Conservation (phyloP, 148 eudicot species). For the Arctostaphylos glauca region DNA sequence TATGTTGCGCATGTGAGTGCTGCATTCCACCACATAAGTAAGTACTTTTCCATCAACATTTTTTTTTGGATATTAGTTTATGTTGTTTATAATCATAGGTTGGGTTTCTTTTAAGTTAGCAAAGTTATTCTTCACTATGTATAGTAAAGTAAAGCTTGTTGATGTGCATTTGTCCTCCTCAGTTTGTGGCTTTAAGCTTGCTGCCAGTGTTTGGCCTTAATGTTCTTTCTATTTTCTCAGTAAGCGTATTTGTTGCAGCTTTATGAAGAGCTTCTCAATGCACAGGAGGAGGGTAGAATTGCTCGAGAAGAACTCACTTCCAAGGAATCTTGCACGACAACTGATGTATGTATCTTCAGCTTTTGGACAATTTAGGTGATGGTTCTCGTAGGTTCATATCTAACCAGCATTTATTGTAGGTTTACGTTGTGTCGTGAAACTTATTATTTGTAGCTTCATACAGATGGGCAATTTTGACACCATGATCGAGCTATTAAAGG, state of each 20-base stretch:
- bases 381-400: background rate
- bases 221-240: conserved; percentile 1
- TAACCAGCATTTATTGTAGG: background rate
- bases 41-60: background rate
- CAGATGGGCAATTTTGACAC: conserved; percentile 52
- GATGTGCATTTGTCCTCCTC: background rate
- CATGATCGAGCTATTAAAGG: conserved; percentile 39
- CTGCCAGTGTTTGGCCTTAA: background rate
- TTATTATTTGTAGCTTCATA: conserved; percentile 26
- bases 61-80: background rate
- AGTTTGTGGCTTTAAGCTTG: background rate
- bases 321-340: conserved; percentile 24
- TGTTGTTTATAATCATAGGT: background rate
- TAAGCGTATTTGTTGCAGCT: conserved; percentile 35
- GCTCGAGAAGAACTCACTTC: conserved; percentile 46
- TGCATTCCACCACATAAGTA: background rate
- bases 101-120: background rate
- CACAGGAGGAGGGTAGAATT: conserved; percentile 57
- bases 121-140: background rate
- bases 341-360: conserved; percentile 30
- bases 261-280: conserved; percentile 49
- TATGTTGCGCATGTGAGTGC: background rate
- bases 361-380: background rate
- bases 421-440: background rate
- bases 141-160: background rate